Conservation (phyloP, 1,139 yeast genomes). For the Meyerozyma sp. region DNA sequence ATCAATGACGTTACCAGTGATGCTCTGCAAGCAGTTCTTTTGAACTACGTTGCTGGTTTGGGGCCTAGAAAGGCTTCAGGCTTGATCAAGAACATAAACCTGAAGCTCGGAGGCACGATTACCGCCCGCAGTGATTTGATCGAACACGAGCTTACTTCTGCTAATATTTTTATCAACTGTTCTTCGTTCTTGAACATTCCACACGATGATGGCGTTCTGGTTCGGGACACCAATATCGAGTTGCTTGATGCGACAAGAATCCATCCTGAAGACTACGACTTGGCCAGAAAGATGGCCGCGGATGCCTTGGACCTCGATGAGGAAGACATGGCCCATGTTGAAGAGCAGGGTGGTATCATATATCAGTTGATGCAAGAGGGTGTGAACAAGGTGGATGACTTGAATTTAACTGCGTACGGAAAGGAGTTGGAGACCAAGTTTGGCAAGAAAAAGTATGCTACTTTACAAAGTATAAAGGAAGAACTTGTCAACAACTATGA, state of each 20-base stretch:
- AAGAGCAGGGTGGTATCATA: slow-evolving; percentile 76
- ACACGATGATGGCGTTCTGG: slow-evolving; percentile 46
- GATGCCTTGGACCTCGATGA: slow-evolving; percentile 96
- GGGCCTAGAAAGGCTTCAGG: slow-evolving; percentile 96
- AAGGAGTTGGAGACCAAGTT: slow-evolving; percentile 76
- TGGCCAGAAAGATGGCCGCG: slow-evolving; percentile 95
- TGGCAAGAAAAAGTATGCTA: slow-evolving; percentile 74
- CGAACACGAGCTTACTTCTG: slow-evolving; percentile 72
- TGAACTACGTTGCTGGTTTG: slow-evolving; percentile 82
- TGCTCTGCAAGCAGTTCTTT: slow-evolving; percentile 59
- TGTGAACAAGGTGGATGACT: slow-evolving; percentile 79
- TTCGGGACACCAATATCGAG: slow-evolving; percentile 61
- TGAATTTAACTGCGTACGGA: slow-evolving; percentile 90
- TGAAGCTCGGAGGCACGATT: slow-evolving; percentile 60
- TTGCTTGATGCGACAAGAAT: slow-evolving; percentile 90
- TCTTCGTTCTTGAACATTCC: slow-evolving; percentile 87
- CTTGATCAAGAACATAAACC: slow-evolving; percentile 72
- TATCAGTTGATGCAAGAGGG: slow-evolving; percentile 77
- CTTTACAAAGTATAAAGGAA: slow-evolving; percentile 80
- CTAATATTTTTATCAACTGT: slow-evolving; percentile 82
- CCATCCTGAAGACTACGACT: slow-evolving; percentile 95
- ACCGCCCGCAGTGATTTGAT: slow-evolving; percentile 73
- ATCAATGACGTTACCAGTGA: slow-evolving; percentile 85
- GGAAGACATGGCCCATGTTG: slow-evolving; percentile 81
- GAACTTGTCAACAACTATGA: slow-evolving; percentile 85